Evolutionary conservation across 2,329 filamentous ascomycete genomes (phyloP).

Genomic region (Talaromyces sp.): DNA sequence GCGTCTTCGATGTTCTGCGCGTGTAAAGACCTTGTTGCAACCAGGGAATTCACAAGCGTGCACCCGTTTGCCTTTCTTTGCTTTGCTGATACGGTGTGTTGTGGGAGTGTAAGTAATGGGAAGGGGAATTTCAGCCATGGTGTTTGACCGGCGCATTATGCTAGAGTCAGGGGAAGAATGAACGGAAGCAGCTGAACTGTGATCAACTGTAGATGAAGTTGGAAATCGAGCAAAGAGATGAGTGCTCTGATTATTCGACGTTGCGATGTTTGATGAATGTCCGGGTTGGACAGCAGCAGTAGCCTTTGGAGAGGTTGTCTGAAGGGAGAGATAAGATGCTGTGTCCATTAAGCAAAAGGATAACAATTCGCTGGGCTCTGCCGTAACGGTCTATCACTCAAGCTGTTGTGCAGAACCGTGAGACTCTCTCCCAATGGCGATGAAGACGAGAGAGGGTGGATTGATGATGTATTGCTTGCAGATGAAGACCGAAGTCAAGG

Average conservation of each 20-base stretch:
- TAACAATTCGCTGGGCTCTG: background rate
- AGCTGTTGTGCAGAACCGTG: background rate
- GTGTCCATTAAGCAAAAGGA: constrained; percentile 9
- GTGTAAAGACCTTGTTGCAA: constrained; percentile 50
- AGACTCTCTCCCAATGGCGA: constrained; percentile 2
- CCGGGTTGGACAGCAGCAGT: background rate
- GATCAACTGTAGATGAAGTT: background rate
- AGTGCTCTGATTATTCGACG: background rate
- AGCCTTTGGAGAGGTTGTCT: background rate
- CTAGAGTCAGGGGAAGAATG: constrained; percentile 8
- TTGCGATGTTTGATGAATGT: background rate
- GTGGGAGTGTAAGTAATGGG: constrained; percentile 48
- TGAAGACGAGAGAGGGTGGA: background rate
- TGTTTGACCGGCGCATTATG: constrained; percentile 25
- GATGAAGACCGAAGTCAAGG: background rate
- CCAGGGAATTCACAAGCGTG: constrained; percentile 47
- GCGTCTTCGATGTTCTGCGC: constrained; percentile 48
- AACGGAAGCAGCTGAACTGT: constrained; percentile 6
- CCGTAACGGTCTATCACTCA: background rate
- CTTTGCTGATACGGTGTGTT: constrained; percentile 50
- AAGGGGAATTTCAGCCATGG: constrained; percentile 30
- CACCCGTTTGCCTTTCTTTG: constrained; percentile 51
- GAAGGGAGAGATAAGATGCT: background rate
- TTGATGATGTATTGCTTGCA: background rate
- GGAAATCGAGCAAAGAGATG: background rate